Conservation (phyloP, 768 basidiomycete species). For the Podaxis rugospora region DNA sequence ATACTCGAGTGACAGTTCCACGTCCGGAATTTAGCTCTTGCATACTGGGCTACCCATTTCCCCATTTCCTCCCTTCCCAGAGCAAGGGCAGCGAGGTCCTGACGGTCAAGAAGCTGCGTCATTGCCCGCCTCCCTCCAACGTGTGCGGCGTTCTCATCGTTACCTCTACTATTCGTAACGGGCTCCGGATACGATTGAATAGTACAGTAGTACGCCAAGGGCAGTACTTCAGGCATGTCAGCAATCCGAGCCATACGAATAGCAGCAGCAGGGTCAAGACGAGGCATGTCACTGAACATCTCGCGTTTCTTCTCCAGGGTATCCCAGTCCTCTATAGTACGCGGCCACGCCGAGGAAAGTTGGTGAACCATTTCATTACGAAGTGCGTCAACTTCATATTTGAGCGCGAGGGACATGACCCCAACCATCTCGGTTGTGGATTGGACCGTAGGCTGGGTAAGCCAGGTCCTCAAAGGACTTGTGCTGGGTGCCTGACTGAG, state of each 20-base stretch:
- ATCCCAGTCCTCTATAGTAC: conserved; percentile 9
- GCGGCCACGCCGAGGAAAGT: conserved; percentile 8
- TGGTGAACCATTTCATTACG: conserved; percentile 6
- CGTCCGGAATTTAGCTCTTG: background rate
- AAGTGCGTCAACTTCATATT: conserved; percentile 11
- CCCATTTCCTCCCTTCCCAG: conserved; percentile 6
- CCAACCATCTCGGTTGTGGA: conserved; percentile 7
- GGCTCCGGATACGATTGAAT: conserved; percentile 1
- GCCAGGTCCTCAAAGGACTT: conserved; percentile 6
- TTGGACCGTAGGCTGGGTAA: conserved; percentile 2
- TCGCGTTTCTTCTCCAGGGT: conserved; percentile 5
- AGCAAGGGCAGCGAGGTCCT: conserved; percentile 1
- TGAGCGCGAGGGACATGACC: conserved; percentile 4
- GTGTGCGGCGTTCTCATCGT: background rate
- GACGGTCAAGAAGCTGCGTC: conserved; percentile 2
- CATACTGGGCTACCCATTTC: conserved; percentile 4
- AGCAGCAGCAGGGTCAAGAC: conserved; percentile 5
- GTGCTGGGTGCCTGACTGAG: background rate
- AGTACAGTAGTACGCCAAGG: conserved; percentile 4
- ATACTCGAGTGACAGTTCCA: conserved; percentile 7
- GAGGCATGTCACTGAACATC: conserved; percentile 7
- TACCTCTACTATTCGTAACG: no score
- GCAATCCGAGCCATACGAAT: conserved; percentile 9
- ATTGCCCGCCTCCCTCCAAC: background rate
- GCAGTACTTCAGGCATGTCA: conserved; percentile 4